These are phyloP conservation scores for Didymella lethalis DNA, from an alignment of 2,329 filamentous ascomycete species.

Conservation along the genomic window DNA sequence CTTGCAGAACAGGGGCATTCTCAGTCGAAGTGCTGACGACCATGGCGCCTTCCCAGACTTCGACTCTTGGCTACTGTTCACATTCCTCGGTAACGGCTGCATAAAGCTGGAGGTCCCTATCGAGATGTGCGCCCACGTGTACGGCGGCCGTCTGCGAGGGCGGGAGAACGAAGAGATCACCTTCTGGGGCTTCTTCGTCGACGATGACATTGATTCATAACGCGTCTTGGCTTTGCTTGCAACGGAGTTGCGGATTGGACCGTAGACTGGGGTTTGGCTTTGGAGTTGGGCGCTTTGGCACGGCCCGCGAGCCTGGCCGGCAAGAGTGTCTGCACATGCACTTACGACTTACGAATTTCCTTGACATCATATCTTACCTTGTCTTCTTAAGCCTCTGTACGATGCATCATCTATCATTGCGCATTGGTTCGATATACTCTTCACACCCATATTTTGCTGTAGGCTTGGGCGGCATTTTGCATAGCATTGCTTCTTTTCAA, in stretches of 20 bases:
- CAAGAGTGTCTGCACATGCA: conserved; percentile 39
- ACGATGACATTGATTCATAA: conserved; percentile 39
- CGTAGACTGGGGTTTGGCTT: conserved; percentile 40
- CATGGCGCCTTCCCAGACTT: conserved; percentile 43
- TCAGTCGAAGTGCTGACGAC: conserved; percentile 42
- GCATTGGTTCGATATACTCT: conserved; percentile 17
- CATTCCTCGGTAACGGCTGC: conserved; percentile 47
- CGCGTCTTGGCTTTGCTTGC: conserved; percentile 29
- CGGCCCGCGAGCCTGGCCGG: conserved; percentile 23
- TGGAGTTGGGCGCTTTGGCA: conserved; percentile 45
- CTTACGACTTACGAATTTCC: conserved; percentile 47
- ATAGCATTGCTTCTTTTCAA: conserved; percentile 33
- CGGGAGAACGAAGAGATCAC: conserved; percentile 46
- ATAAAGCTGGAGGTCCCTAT: conserved; percentile 49
- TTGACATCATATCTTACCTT: conserved; percentile 30
- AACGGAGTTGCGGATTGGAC: conserved; percentile 31
- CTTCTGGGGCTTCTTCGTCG: conserved; percentile 49
- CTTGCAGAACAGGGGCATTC: conserved; percentile 46
- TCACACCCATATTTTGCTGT: conserved; percentile 26
- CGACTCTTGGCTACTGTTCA: conserved; percentile 50
- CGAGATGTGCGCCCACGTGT: conserved; percentile 49
- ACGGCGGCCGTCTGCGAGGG: conserved; percentile 41
- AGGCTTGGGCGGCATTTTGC: conserved; percentile 31
- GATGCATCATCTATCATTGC: conserved; percentile 20
- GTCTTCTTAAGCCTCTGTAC: conserved; percentile 19